Base-by-base conservation (phyloP, 2,329 filamentous ascomycete species). In the Alternaria ethzedia region DNA sequence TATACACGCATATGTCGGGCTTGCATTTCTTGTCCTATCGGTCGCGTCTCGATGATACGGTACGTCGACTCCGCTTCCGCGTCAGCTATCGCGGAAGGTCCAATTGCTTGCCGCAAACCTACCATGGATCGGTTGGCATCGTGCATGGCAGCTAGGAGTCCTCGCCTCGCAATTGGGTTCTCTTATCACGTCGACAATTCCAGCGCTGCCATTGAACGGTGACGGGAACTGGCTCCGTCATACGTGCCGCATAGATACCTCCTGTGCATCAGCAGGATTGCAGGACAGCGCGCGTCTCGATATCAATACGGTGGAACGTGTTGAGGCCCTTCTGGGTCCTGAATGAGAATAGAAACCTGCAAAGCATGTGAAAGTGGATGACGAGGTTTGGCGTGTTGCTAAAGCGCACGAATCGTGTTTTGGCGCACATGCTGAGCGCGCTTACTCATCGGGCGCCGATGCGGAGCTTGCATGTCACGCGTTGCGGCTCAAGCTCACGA, bases 361-460 rank as follows among this genome's bases (percentile, higher is more conserved):
- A 57, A 36, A 55, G 57, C 68, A 70, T 70, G 68, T 70, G 68
- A 70, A 67, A 67, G 66, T 70, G 68, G 64, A 50, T 32, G 51
- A 47, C 44, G 32, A 55, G 26, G 49, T 54, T 43, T 20, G 54
- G 50, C 54, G 28, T 50, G 32, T 15, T 44, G 45, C 45, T 26
- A 32, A 32, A 25, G 8, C 13, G 63, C 56, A 57, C 54, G 59
- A 67, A 50, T 63, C 65, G 65, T 65, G 47, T 51, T 58, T 44
- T 52, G 36, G 44, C 13, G 45, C 47, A 56, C 49, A 26, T 49
- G 26, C 46, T 49, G 59, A 59, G 25, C 13, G 54, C 55, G 57
- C 63, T 66, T 65, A 68, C 46, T 66, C 63, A 55, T 45, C 57
- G 36, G 36, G 28, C 21, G 41, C 51, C 57, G 28, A 21, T 28